phyloP scores from a whole-genome alignment of 208 protist species.

The Herpetomonas muscarum region DNA sequence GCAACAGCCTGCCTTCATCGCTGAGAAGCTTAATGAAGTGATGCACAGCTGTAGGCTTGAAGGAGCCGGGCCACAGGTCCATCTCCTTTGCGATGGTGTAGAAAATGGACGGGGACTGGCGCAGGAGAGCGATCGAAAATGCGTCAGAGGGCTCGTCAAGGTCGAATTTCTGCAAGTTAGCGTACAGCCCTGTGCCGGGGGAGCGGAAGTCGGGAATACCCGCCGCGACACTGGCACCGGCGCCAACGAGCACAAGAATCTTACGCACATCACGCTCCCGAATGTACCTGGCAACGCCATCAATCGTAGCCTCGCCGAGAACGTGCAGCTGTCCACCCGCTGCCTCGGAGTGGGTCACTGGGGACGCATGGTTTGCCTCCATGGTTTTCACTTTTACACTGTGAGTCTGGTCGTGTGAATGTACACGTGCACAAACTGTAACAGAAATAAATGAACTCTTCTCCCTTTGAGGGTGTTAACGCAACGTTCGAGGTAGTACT shows the following conservation, averaged over 20 bases:
- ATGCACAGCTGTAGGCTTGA: conserved; percentile 86
- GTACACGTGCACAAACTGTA: too few relatives aligned
- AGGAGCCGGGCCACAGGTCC: conserved; percentile 80
- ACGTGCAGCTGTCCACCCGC: neutral
- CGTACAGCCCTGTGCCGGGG: conserved; percentile 89
- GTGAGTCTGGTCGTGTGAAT: too few relatives aligned
- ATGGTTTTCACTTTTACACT: too few relatives aligned
- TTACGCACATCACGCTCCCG: conserved; percentile 49
- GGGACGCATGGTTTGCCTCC: too few relatives aligned
- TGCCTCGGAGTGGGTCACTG: neutral
- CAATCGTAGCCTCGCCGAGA: conserved; percentile 17
- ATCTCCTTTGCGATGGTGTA: conserved; percentile 86
- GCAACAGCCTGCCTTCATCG: conserved; percentile 87
- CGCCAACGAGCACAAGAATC: conserved; percentile 89
- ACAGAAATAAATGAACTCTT: too few relatives aligned
- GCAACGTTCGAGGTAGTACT: too few relatives aligned
- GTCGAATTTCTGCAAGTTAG: conserved; percentile 85
- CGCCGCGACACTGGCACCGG: conserved; percentile 88
- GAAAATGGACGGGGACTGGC: conserved; percentile 85
- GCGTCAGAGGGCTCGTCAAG: conserved; percentile 86
- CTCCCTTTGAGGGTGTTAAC: too few relatives aligned
- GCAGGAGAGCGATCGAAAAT: conserved; percentile 90
- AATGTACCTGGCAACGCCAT: conserved; percentile 71
- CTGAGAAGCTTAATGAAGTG: conserved; percentile 91
- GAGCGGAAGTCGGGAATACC: conserved; percentile 96